Conservation (phyloP, 345 rosid genomes). For the Salix brachista region DNA sequence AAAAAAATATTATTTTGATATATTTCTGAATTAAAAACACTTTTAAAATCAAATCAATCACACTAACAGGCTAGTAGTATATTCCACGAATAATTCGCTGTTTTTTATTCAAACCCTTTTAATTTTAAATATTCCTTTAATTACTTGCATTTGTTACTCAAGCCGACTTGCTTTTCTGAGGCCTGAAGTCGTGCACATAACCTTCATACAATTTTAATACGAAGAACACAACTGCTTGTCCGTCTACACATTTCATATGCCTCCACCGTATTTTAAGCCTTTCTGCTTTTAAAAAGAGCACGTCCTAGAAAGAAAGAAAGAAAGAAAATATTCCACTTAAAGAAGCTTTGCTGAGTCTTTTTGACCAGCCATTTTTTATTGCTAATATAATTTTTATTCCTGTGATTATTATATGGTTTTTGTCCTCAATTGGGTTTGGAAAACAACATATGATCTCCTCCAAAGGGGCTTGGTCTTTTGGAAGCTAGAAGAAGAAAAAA, state of each 20-base stretch:
- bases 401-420: not conserved
- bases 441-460: slow-evolving; percentile 2
- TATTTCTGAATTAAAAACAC: too few species aligned
- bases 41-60: too few species aligned
- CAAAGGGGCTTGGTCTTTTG: slow-evolving; percentile 5
- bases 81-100: not conserved
- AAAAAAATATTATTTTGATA: too few species aligned
- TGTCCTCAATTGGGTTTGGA: not conserved
- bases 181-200: slow-evolving; percentile 8
- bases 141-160: not conserved
- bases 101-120: not conserved
- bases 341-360: not conserved
- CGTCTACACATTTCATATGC: not conserved
- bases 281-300: not conserved
- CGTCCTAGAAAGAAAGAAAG: not conserved
- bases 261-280: not conserved
- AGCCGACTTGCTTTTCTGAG: not conserved
- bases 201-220: not conserved
- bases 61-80: too few species aligned
- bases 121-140: not conserved
- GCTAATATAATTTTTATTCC: not conserved
- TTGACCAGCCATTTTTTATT: slow-evolving; percentile 3
- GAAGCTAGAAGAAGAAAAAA: slow-evolving; percentile 23
- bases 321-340: not conserved
- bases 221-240: not conserved